Evolutionary conservation across 1,139 yeast genomes (phyloP), one percentile per base, ranked within the genome.

Genomic region (Lodderomyces parapsilosis): DNA sequence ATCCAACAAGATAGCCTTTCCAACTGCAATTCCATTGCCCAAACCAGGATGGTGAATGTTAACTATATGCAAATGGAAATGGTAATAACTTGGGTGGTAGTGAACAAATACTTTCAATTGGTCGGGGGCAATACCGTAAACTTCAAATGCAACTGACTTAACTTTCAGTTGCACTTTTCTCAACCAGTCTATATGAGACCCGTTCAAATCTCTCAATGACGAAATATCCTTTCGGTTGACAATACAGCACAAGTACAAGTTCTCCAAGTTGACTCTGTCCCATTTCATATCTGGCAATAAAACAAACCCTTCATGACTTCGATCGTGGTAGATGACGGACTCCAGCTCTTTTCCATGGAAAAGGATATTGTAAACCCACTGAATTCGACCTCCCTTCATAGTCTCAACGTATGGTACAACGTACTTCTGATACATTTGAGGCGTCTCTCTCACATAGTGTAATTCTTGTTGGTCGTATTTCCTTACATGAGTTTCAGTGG

Each of bases 81-180:
- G 98, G 58, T 93, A 93, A 60, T 93, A 93, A 0, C 96, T 87
- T 0, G 99, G 99, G 50, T 91, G 98, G 61, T 93, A 90, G 60
- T 90, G 98, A 41, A 90, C 74, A 58, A 85, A 91, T 1, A 89
- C 61, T 48, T 95, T 76, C 52, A 91, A 61, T 51, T 82, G 77
- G 54, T 81, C 81, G 1, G 57, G 52, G 1, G 38, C 49, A 4
- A 72, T 40, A 0, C 53, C 57, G 38, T 77, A 68, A 24, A 71
- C 71, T 32, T 69, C 68, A 1, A 78, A 61, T 1, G 88, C 76
- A 5, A 77, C 75, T 0, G 57, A 51, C 42, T 66, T 62, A 15
- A 89, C 73, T 23, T 68, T 72, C 5, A 57, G 50, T 43, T 69
- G 66, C 14, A 91, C 54, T 2, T 55, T 49, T 40, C 65, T 58